phyloP scores from a whole-genome alignment of 306 rosid species.

The Abrus pulchellus region DNA sequence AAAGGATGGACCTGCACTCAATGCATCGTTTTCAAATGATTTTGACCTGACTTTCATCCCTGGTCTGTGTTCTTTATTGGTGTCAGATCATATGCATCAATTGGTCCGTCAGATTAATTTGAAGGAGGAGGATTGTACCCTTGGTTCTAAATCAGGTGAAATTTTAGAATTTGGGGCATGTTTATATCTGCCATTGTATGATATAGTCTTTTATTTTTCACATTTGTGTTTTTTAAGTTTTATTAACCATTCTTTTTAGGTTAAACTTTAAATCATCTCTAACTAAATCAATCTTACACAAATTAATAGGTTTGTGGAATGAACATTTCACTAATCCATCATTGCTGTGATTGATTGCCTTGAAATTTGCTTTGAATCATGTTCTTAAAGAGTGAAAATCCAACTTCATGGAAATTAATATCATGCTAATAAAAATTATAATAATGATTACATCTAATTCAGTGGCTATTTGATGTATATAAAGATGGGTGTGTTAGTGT shows the following conservation, averaged over 20 bases:
- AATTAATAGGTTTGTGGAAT: not conserved
- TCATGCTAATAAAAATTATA: not conserved
- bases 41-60: conserved; percentile 69
- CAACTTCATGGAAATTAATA: not conserved
- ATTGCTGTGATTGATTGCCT: not conserved
- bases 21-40: conserved; percentile 65
- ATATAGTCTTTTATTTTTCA: conserved; percentile 16
- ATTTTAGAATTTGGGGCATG: conserved; percentile 37
- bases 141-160: conserved; percentile 62
- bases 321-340: not conserved
- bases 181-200: not conserved
- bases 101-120: conserved; percentile 68
- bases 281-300: not conserved
- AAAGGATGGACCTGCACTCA: conserved; percentile 72
- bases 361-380: not conserved
- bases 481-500: conserved; percentile 12
- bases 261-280: not conserved
- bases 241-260: conserved; percentile 10
- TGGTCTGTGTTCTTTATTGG: conserved; percentile 61
- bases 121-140: conserved; percentile 70
- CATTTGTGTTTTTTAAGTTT: conserved; percentile 20
- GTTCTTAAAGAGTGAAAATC: not conserved
- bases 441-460: not conserved
- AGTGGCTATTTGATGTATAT: not conserved
- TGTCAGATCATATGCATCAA: conserved; percentile 65